Evolutionary conservation across 2,329 filamentous ascomycete genomes (phyloP), one percentile per base, ranked within the genome.

Genomic region (Albophoma yamanashiensis): DNA sequence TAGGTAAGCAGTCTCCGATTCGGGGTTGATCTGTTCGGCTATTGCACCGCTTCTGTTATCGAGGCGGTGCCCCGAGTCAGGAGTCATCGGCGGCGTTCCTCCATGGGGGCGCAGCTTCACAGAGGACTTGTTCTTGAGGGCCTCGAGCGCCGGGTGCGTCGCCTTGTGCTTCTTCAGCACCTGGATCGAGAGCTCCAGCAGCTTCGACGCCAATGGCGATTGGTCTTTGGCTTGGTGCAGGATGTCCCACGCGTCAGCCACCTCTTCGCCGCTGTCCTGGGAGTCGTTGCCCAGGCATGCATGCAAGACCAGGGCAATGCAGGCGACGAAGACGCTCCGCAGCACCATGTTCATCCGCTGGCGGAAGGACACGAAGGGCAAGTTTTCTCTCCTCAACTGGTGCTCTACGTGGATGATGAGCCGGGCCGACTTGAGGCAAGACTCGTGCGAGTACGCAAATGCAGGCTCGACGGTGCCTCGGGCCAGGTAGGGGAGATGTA

Each of bases 401-500:
- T 67, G 62, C 61, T 74, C 70, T 1, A 67, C 65, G 20, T 68
- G 64, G 52, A 74, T 67, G 39, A 74, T 70, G 55, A 65, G 63
- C 38, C 67, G 65, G 11, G 72, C 72, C 17, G 69, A 68, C 47
- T 67, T 64, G 36, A 74, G 66, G 60, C 71, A 73, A 17, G 68
- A 67, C 7, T 66, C 63, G 12, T 69, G 66, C 8, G 72, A 74
- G 57, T 67, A 69, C 14, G 71, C 65, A 59, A 69, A 74, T 4
- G 62, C 59, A 43, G 71, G 67, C 39, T 74, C 71, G 1, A 73
- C 65, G 6, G 70, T 67, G 4, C 72, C 71, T 34, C 71, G 68
- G 3, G 71, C 70, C 9, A 74, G 61, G 58, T 69, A 74, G 6
- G 72, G 72, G 9, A 74, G 66, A 57, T 74, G 72, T 12, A 74